Percentiles rank a stretch among this genome's conserved stretches.
Evolutionary conservation across 2,329 filamentous ascomycete species (phyloP).

Genomic region (Pseudogymnoascus verrucosus): DNA sequence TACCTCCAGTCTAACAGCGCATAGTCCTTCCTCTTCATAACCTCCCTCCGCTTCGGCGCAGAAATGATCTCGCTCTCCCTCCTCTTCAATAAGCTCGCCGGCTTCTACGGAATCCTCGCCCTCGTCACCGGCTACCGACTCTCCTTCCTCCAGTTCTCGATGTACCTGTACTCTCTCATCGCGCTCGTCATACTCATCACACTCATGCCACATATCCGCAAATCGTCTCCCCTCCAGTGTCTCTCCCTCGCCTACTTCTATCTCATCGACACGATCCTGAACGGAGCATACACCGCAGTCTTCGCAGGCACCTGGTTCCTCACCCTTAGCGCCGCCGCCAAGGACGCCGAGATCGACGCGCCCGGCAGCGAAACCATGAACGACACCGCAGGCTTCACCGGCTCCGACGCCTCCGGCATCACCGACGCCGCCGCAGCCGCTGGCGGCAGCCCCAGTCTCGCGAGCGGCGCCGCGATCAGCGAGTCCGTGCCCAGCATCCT

Average conservation of each 20-base stretch:
- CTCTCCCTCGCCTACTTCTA: constrained; percentile 81
- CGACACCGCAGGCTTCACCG: constrained; percentile 57
- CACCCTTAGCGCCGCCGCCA: constrained; percentile 39
- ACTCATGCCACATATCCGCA: constrained; percentile 72
- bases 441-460: constrained; percentile 38
- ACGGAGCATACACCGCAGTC: constrained; percentile 69
- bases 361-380: constrained; percentile 38
- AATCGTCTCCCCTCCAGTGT: constrained; percentile 69
- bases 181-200: constrained; percentile 60
- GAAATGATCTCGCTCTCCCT: constrained; percentile 77
- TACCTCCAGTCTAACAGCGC: background rate
- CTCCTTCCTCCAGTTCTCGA: constrained; percentile 74
- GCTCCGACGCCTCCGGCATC: constrained; percentile 38
- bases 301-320: constrained; percentile 86
- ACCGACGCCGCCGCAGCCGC: constrained; percentile 30
- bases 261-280: constrained; percentile 72
- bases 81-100: constrained; percentile 86
- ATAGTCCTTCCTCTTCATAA: constrained; percentile 75
- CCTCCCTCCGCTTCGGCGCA: constrained; percentile 78
- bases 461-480: constrained; percentile 57
- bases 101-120: constrained; percentile 82
- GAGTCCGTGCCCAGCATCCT: constrained; percentile 69
- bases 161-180: constrained; percentile 80
- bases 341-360: constrained; percentile 34
- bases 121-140: constrained; percentile 80